These are phyloP conservation scores for Gloeostereum incarnatum DNA, from an alignment of 768 basidiomycete species.

Conservation along the genomic window DNA sequence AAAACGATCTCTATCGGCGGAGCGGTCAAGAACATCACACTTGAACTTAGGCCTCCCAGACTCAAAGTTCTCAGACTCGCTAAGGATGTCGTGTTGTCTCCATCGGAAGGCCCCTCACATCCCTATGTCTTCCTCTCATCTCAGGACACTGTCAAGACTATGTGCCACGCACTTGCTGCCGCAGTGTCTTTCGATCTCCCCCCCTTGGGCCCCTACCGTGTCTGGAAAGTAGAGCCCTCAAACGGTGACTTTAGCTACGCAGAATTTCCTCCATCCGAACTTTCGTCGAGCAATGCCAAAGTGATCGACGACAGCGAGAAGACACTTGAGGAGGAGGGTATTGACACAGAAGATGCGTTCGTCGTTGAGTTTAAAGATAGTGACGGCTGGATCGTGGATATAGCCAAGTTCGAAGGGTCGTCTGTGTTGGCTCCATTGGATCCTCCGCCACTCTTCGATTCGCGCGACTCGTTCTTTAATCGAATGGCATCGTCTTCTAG, in stretches of 20 bases:
- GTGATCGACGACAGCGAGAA: conserved; percentile 35
- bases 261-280: conserved; percentile 22
- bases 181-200: conserved; percentile 21
- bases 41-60: conserved; percentile 69
- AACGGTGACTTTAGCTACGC: conserved; percentile 25
- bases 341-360: conserved; percentile 59
- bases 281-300: conserved; percentile 22
- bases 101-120: conserved; percentile 18
- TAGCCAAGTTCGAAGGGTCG: conserved; percentile 2
- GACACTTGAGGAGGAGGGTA: conserved; percentile 47
- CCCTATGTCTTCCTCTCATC: conserved; percentile 37
- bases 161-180: conserved; percentile 30
- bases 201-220: conserved; percentile 32
- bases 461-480: conserved; percentile 48
- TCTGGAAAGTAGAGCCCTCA: conserved; percentile 50
- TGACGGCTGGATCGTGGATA: conserved; percentile 51
- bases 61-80: conserved; percentile 48
- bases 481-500: conserved; percentile 22
- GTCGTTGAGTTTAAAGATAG: conserved; percentile 63
- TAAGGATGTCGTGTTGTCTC: conserved; percentile 14
- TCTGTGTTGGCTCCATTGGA: conserved; percentile 12
- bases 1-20: conserved; percentile 55
- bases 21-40: conserved; percentile 38
- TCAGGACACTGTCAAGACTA: conserved; percentile 36
- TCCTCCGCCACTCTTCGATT: conserved; percentile 44